These are phyloP conservation scores for Bruguiera parviflora DNA, from an alignment of 345 rosid species.

Conservation along the genomic window DNA sequence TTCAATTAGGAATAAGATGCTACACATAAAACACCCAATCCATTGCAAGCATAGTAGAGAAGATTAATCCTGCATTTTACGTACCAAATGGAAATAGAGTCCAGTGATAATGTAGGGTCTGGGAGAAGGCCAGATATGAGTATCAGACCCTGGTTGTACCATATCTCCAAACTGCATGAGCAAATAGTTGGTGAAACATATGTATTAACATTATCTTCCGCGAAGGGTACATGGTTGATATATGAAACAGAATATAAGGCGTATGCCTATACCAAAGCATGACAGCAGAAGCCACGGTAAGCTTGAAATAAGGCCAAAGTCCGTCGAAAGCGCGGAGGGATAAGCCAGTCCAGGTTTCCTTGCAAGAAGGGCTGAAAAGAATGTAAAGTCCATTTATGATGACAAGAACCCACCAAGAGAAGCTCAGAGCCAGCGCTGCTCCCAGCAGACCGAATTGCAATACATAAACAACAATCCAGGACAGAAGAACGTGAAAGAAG, in stretches of 20 bases:
- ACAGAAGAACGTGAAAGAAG: slow-evolving; percentile 57
- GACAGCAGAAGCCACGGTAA: slow-evolving; percentile 77
- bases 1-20: background rate
- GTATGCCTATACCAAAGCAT: slow-evolving; percentile 66
- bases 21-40: too few relatives aligned
- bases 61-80: background rate
- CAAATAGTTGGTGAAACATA: background rate
- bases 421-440: slow-evolving; percentile 61
- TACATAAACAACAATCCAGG: slow-evolving; percentile 57
- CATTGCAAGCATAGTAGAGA: background rate
- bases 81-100: slow-evolving; percentile 87
- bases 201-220: too few relatives aligned
- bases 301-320: slow-evolving; percentile 92
- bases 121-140: slow-evolving; percentile 78
- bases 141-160: slow-evolving; percentile 95
- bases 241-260: background rate
- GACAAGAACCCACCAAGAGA: slow-evolving; percentile 84
- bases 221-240: too few relatives aligned
- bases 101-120: slow-evolving; percentile 68
- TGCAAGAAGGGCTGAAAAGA: slow-evolving; percentile 61
- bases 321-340: slow-evolving; percentile 61
- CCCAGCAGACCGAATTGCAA: slow-evolving; percentile 62
- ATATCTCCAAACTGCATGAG: slow-evolving; percentile 78
- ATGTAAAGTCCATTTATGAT: slow-evolving; percentile 51
- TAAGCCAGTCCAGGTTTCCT: slow-evolving; percentile 78